These are phyloP conservation scores for Encephalitozoon romaleae DNA, from an alignment of 371 early-diverging fungal species.

Conservation along the genomic window DNA sequence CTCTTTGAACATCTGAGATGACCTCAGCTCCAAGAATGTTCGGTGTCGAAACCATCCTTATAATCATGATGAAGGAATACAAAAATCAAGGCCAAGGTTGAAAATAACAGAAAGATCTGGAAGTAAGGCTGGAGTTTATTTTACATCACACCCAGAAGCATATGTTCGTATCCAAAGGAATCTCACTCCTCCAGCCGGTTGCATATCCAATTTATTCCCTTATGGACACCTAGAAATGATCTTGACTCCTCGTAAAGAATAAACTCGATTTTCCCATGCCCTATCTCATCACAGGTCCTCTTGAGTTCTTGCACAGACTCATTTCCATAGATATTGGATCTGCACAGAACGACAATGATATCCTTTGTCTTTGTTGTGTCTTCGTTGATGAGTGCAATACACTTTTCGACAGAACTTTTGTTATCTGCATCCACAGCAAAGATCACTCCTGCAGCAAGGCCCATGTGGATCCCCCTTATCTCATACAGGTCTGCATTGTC, in stretches of 20 bases:
- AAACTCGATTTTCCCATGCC: slow-evolving; percentile 24
- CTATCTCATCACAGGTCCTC: not conserved
- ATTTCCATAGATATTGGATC: slow-evolving; percentile 2
- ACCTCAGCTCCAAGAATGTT: not conserved
- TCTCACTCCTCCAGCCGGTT: not conserved
- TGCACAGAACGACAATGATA: slow-evolving; percentile 13
- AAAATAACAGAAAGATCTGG: not conserved
- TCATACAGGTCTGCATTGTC: slow-evolving; percentile 4
- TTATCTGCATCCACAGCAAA: slow-evolving; percentile 27
- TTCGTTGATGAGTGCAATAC: not conserved
- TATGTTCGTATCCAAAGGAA: not conserved
- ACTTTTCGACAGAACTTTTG: not conserved
- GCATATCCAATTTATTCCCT: slow-evolving; percentile 19
- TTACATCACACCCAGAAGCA: not conserved
- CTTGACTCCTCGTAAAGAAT: slow-evolving; percentile 11
- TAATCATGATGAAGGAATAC: not conserved
- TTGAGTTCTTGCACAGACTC: slow-evolving; percentile 1
- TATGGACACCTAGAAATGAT: not conserved
- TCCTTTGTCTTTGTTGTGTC: not conserved
- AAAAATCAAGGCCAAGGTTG: not conserved
- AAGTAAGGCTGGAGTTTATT: not conserved
- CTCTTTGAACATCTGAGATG: not conserved
- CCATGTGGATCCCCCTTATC: slow-evolving; percentile 8
- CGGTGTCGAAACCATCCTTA: not conserved
- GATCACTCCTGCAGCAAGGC: slow-evolving; percentile 1